phyloP scores from a whole-genome alignment of 352 stramenopile genomes.

The Saprolegnia diclina region DNA sequence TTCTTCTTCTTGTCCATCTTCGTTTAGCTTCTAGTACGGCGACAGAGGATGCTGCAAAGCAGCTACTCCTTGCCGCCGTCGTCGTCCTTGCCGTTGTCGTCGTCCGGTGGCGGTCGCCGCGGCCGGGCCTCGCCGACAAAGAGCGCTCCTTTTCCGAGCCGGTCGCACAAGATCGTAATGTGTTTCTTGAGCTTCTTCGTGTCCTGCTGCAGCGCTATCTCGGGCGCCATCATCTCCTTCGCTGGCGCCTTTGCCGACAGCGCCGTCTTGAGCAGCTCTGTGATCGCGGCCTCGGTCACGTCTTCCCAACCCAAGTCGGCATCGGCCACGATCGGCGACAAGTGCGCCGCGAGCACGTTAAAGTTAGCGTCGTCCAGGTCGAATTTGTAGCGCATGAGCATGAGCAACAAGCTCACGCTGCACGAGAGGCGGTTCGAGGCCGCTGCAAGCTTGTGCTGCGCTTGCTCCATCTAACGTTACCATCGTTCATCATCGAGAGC shows the following conservation, averaged over 20 bases:
- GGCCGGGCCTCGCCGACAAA: slow-evolving; percentile 11
- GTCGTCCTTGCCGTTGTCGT: slow-evolving; percentile 3
- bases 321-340: slow-evolving; percentile 58
- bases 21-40: too few relatives aligned
- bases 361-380: slow-evolving; percentile 58
- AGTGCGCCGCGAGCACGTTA: slow-evolving; percentile 49
- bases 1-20: too few relatives aligned
- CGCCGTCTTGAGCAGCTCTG: slow-evolving; percentile 73
- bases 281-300: slow-evolving; percentile 73
- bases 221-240: slow-evolving; percentile 33
- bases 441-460: slow-evolving; percentile 44
- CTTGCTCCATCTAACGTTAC: slow-evolving; percentile 41
- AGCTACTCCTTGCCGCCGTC: too few relatives aligned
- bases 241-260: slow-evolving; percentile 45
- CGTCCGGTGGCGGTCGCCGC: neutral
- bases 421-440: slow-evolving; percentile 62
- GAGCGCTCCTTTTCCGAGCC: slow-evolving; percentile 69
- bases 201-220: slow-evolving; percentile 48
- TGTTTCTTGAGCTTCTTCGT: slow-evolving; percentile 88
- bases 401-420: slow-evolving; percentile 68
- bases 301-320: slow-evolving; percentile 82
- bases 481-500: neutral
- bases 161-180: slow-evolving; percentile 86
- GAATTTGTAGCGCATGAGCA: slow-evolving; percentile 82
- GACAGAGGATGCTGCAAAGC: too few relatives aligned